Conservation (phyloP, 108 stramenopile genomes). For the Mayamaea pseudoterrestris region DNA sequence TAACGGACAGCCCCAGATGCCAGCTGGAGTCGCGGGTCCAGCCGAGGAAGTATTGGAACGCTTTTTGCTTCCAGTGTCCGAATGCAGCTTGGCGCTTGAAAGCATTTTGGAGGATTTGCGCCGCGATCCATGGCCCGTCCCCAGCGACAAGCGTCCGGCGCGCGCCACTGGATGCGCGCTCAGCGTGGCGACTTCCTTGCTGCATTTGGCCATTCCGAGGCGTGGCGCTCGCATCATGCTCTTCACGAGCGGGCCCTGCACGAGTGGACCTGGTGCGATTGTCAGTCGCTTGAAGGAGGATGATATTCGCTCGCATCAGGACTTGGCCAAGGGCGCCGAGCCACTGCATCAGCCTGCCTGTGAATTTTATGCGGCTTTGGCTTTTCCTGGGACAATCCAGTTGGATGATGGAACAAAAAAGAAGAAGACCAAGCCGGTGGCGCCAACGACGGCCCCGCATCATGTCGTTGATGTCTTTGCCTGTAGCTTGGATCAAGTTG, state of each 20-base stretch:
- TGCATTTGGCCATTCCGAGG: slow-evolving; percentile 86
- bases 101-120: slow-evolving; percentile 92
- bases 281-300: slow-evolving; percentile 81
- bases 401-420: slow-evolving; percentile 16
- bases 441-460: slow-evolving; percentile 31
- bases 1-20: slow-evolving; percentile 10
- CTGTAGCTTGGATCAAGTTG: slow-evolving; percentile 96
- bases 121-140: slow-evolving; percentile 95
- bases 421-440: slow-evolving; percentile 21
- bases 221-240: slow-evolving; percentile 91
- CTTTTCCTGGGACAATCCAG: slow-evolving; percentile 28
- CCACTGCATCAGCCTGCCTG: slow-evolving; percentile 84
- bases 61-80: slow-evolving; percentile 89
- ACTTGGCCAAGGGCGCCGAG: slow-evolving; percentile 84
- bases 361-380: slow-evolving; percentile 86
- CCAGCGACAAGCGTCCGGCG: slow-evolving; percentile 79
- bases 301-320: slow-evolving; percentile 87
- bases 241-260: slow-evolving; percentile 94
- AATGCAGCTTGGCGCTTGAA: slow-evolving; percentile 88
- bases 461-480: slow-evolving; percentile 99
- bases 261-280: slow-evolving; percentile 90
- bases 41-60: slow-evolving; percentile 63
- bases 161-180: slow-evolving; percentile 91
- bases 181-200: slow-evolving; percentile 74
- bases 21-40: slow-evolving; percentile 24